phyloP scores from a whole-genome alignment of 2,329 filamentous ascomycete genomes.

The Exophiala oligosperma region DNA sequence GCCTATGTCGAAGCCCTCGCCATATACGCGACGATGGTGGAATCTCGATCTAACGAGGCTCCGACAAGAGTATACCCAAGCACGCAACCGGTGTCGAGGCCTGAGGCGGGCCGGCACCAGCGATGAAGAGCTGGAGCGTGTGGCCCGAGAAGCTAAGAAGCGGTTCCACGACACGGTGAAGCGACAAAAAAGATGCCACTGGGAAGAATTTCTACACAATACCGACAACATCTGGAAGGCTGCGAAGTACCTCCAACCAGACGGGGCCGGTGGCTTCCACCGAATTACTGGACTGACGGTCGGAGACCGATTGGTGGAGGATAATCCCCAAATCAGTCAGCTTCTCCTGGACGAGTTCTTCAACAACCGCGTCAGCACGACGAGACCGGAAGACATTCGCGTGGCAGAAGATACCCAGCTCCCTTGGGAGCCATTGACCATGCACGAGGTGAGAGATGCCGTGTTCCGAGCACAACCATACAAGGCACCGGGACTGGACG shows the following conservation, averaged over 20 bases:
- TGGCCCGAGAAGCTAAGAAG: conserved; percentile 17
- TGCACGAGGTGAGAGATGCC: not conserved
- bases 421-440: not conserved
- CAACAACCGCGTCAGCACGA: not conserved
- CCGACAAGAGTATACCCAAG: conserved; percentile 23
- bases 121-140: conserved; percentile 24
- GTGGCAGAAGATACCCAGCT: not conserved
- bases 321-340: not conserved
- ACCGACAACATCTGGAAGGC: conserved; percentile 33
- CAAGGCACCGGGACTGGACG: too few species aligned
- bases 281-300: not conserved
- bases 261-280: conserved; percentile 16
- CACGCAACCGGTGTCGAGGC: conserved; percentile 28
- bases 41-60: conserved; percentile 28
- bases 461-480: not conserved
- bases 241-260: conserved; percentile 28
- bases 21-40: conserved; percentile 30
- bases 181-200: conserved; percentile 31
- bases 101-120: conserved; percentile 19
- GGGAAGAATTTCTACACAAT: conserved; percentile 29
- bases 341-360: not conserved
- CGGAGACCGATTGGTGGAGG: not conserved
- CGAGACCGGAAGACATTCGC: not conserved
- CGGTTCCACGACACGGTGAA: not conserved
- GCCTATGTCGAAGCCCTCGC: conserved; percentile 25